These are phyloP conservation scores for Craspedostauros australis DNA, from an alignment of 108 stramenopile species.

Conservation along the genomic window DNA sequence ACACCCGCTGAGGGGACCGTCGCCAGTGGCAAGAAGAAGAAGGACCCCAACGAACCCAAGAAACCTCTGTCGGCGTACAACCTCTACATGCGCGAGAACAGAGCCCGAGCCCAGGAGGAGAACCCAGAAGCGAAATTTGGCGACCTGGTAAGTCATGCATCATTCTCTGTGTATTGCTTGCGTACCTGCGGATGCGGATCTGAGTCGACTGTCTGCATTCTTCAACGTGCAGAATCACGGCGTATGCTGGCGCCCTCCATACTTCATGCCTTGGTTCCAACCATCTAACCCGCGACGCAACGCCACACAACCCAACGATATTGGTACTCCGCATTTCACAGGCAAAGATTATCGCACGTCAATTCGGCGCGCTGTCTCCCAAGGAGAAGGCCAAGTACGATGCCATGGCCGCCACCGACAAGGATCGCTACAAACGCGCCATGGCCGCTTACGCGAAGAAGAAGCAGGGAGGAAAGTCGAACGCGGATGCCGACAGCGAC, in stretches of 20 bases:
- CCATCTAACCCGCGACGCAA: not conserved
- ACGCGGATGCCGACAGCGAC: constrained; percentile 28
- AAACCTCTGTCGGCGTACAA: constrained; percentile 45
- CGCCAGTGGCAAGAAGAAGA: no score
- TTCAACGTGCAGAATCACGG: constrained; percentile 3
- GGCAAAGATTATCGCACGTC: constrained; percentile 45
- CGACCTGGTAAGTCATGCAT: constrained; percentile 23
- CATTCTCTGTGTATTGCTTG: not conserved
- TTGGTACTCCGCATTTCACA: constrained; percentile 4
- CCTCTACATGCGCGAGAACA: constrained; percentile 38
- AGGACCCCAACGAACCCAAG: constrained; percentile 21
- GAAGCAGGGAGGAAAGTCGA: constrained; percentile 15
- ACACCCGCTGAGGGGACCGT: no score
- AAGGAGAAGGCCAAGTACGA: constrained; percentile 65
- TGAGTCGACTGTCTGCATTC: not conserved
- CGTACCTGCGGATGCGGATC: not conserved
- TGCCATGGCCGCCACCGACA: constrained; percentile 53
- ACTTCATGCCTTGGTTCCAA: not conserved
- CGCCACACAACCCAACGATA: not conserved
- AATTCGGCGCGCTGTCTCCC: constrained; percentile 43
- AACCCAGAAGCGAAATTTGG: constrained; percentile 42
- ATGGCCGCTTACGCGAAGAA: constrained; percentile 48
- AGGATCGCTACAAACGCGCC: constrained; percentile 55
- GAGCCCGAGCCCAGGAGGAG: constrained; percentile 44
- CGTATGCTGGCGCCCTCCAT: not conserved